Evolutionary conservation across 106 monocot species (phyloP), one percentile per base, ranked within the genome.

Genomic region (Dendrobium chrysotoxum): DNA sequence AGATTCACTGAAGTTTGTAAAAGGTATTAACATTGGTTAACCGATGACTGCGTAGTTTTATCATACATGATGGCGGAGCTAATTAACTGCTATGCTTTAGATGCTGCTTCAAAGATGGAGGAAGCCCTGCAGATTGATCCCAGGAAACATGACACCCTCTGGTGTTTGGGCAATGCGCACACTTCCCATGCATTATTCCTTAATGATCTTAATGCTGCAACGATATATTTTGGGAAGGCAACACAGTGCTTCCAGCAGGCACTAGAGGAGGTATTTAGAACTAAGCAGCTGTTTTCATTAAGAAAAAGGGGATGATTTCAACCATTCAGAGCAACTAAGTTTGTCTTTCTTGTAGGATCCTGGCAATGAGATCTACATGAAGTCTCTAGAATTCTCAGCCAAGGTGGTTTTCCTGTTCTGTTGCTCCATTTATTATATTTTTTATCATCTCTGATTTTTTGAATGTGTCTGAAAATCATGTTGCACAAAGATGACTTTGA

Each of bases 141-240:
- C 2, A 85, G 75, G 39, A 94, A 91, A 81, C 92, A 90, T 28
- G 90, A 94, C 67, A 72, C 96, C 3, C 83, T 96, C 0, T 96
- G 96, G 96, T 94, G 94, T 83, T 77, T 97, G 77, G 96, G 96
- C 18, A 97, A 94, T 78, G 96, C 96, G 5, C 87, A 89, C 77
- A 94, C 94, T 12, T 89, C 88, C 28, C 88, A 88, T 68, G 96
- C 89, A 0, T 96, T 96, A 44, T 85, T 84, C 46, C 70, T 85
- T 7, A 54, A 84, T 0, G 92, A 97, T 16, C 41, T 80, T 21
- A 85, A 85, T 4, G 47, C 68, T 2, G 94, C 94, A 4, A 97
- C 85, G 66, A 50, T 44, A 12, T 91, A 68, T 80, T 94, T 97
- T 72, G 80, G 40, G 21, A 94, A 90, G 85, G 90, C 94, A 45